Evolutionary conservation across 106 monocot genomes (phyloP).

Genomic region (Apostasia ramifera): DNA sequence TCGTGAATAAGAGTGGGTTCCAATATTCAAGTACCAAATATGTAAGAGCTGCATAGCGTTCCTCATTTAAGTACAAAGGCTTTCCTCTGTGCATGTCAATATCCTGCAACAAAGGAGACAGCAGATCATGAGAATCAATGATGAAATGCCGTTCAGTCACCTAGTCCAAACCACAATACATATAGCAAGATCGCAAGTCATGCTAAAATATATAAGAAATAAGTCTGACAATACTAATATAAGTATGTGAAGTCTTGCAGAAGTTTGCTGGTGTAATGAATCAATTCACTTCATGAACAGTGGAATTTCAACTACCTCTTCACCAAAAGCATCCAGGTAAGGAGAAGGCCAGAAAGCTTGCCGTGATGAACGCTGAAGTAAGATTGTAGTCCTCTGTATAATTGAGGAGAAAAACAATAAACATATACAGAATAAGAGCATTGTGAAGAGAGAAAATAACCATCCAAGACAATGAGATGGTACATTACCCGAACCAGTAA

Average conservation of each 20-base stretch:
- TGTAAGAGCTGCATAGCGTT: constrained; percentile 72
- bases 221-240: too few species aligned
- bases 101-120: constrained; percentile 47
- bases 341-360: constrained; percentile 81
- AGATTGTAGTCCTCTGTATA: constrained; percentile 69
- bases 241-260: too few species aligned
- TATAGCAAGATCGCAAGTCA: too few species aligned
- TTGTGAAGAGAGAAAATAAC: not conserved
- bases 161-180: too few species aligned
- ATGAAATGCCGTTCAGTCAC: not conserved
- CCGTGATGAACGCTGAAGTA: constrained; percentile 74
- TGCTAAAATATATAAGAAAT: too few species aligned
- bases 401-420: constrained; percentile 9
- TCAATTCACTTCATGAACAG: not conserved
- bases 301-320: constrained; percentile 65
- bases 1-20: too few species aligned
- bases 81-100: constrained; percentile 63
- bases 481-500: constrained; percentile 59
- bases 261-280: too few species aligned
- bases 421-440: not conserved
- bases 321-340: constrained; percentile 92
- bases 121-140: not conserved
- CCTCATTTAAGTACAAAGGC: constrained; percentile 70
- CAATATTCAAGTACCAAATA: constrained; percentile 44
- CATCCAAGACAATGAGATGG: not conserved